phyloP scores from a whole-genome alignment of 164 flowering plant species.

The Liriodendron chinense region DNA sequence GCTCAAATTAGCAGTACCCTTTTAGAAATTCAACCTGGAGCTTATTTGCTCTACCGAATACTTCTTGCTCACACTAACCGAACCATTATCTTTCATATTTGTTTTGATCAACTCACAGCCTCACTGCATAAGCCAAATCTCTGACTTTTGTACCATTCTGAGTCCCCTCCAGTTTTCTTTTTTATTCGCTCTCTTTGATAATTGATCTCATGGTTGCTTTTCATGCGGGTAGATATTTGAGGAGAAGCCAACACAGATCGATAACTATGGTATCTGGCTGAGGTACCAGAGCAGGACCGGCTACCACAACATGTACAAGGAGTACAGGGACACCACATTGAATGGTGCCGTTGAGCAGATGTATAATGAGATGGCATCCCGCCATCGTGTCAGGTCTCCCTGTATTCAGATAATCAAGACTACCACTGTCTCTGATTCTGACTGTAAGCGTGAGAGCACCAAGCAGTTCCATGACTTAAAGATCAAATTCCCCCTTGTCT shows the following conservation, averaged over 20 bases:
- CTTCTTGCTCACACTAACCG: background rate
- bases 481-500: conserved; percentile 30
- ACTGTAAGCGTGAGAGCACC: conserved; percentile 27
- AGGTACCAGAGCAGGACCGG: conserved; percentile 32
- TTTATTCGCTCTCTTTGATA: background rate
- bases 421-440: conserved; percentile 21
- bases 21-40: background rate
- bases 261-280: conserved; percentile 30
- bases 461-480: conserved; percentile 27
- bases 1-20: too few species aligned
- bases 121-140: background rate
- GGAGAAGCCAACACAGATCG: conserved; percentile 22
- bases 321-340: conserved; percentile 26
- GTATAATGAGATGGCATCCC: conserved; percentile 32
- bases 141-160: background rate
- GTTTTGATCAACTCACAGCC: background rate
- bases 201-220: background rate
- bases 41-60: background rate
- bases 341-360: conserved; percentile 29
- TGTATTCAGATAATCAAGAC: conserved; percentile 30
- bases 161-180: background rate
- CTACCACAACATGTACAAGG: conserved; percentile 32
- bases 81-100: background rate
- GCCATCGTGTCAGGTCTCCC: conserved; percentile 29
- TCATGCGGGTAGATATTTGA: conserved; percentile 21